These are phyloP conservation scores for Tilletia setariae DNA, from an alignment of 1,284 basidiomycete species.

Conservation along the genomic window DNA sequence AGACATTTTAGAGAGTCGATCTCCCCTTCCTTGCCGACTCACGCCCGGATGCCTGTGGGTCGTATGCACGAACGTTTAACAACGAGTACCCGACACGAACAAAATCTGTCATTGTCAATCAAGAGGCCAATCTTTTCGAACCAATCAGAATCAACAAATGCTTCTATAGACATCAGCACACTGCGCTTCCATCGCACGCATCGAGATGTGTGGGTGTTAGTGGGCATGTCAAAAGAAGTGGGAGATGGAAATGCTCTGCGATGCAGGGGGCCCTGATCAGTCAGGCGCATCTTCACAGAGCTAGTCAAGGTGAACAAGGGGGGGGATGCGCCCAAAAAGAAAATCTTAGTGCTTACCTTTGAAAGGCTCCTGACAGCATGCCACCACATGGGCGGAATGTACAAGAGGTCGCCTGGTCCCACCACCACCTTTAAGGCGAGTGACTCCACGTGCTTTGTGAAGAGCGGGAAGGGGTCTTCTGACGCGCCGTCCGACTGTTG, in stretches of 20 bases:
- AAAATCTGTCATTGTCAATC: too few species aligned
- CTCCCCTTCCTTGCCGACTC: not conserved
- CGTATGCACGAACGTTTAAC: too few species aligned
- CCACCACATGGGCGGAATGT: constrained; percentile 43
- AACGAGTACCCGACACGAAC: too few species aligned
- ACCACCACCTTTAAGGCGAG: constrained; percentile 26
- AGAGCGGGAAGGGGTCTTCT: constrained; percentile 15
- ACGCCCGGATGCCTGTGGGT: too few species aligned
- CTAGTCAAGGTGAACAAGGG: constrained; percentile 11
- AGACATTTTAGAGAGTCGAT: not conserved
- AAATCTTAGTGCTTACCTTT: constrained; percentile 13
- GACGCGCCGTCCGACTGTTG: not conserved
- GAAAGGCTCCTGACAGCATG: constrained; percentile 36
- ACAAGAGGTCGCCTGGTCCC: constrained; percentile 37
- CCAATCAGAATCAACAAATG: too few species aligned
- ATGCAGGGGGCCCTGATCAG: too few species aligned
- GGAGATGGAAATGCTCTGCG: constrained; percentile 23
- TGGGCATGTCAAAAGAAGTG: constrained; percentile 19
- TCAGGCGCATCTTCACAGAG: too few species aligned
- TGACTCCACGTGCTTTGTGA: constrained; percentile 18
- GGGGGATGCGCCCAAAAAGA: not conserved
- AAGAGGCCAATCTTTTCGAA: too few species aligned
- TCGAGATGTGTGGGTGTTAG: too few species aligned
- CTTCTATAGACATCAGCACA: too few species aligned
- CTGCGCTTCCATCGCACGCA: too few species aligned